Conservation (phyloP, 2,329 filamentous ascomycete genomes). For the Colletotrichum neosansevieriae region DNA sequence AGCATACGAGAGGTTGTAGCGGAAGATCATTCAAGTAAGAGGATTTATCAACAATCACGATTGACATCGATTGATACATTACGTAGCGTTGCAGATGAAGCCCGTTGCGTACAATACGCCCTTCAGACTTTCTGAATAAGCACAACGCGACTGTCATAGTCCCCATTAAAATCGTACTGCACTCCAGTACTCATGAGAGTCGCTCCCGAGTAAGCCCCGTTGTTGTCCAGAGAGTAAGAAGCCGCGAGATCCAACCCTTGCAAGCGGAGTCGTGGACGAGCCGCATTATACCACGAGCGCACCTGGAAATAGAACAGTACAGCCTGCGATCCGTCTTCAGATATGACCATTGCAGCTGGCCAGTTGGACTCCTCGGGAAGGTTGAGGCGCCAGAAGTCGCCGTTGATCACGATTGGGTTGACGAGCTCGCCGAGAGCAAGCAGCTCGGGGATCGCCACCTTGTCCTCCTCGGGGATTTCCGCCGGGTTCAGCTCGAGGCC, state of each 20-base stretch:
- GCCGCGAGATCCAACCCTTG: conserved; percentile 68
- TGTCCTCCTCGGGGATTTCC: conserved; percentile 64
- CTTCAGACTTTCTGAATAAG: conserved; percentile 61
- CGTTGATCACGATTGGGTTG: conserved; percentile 69
- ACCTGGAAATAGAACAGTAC: conserved; percentile 74
- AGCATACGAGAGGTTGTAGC: too few species aligned
- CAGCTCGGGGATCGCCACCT: conserved; percentile 63
- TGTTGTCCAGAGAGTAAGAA: conserved; percentile 62
- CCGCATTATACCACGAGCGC: conserved; percentile 63
- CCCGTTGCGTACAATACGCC: too few species aligned
- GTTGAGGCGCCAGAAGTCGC: conserved; percentile 70
- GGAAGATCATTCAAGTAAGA: too few species aligned
- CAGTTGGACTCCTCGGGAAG: conserved; percentile 71
- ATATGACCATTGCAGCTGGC: conserved; percentile 71
- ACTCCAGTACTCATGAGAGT: conserved; percentile 74
- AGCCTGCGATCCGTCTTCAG: conserved; percentile 60
- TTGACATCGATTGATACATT: too few species aligned
- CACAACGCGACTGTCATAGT: conserved; percentile 70
- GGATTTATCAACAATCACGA: too few species aligned
- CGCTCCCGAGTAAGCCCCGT: conserved; percentile 65
- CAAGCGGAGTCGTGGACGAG: conserved; percentile 63
- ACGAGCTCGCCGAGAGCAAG: conserved; percentile 67
- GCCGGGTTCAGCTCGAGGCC: conserved; percentile 72
- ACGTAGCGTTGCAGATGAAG: neutral
- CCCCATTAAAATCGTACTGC: conserved; percentile 62